These are phyloP conservation scores for Claviceps sorghi DNA, from an alignment of 2,329 filamentous ascomycete genomes.

Conservation along the genomic window DNA sequence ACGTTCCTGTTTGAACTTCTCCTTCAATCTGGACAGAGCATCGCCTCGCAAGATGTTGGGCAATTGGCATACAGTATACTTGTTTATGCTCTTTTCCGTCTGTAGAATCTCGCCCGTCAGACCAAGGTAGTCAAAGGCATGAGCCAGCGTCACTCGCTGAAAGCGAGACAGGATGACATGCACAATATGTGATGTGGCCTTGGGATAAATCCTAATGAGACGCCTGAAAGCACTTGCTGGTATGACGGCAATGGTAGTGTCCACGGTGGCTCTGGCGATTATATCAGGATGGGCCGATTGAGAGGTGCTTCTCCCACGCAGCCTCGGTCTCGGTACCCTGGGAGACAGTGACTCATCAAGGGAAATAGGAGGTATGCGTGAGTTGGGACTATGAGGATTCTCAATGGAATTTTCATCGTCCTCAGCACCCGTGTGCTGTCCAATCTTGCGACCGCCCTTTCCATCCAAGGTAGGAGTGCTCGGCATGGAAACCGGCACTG, in stretches of 20 bases:
- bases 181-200: constrained; percentile 91
- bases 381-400: constrained; percentile 6
- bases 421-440: constrained; percentile 8
- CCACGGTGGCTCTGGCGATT: constrained; percentile 85
- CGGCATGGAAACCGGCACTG: constrained; percentile 18
- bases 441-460: constrained; percentile 4
- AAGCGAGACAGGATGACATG: constrained; percentile 92
- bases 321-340: constrained; percentile 21
- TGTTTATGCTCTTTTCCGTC: constrained; percentile 87
- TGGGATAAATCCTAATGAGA: constrained; percentile 84
- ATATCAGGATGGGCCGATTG: constrained; percentile 92
- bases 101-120: constrained; percentile 81
- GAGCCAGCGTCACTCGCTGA: constrained; percentile 85
- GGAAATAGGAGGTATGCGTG: constrained; percentile 60
- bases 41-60: constrained; percentile 81
- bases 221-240: constrained; percentile 90
- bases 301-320: constrained; percentile 31
- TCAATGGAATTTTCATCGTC: constrained; percentile 2
- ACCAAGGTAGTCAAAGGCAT: constrained; percentile 87
- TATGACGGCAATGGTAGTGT: constrained; percentile 97
- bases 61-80: constrained; percentile 79
- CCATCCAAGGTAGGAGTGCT: constrained; percentile 25
- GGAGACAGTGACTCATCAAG: constrained; percentile 37
- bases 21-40: constrained; percentile 70
- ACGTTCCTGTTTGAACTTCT: constrained; percentile 77